Evolutionary conservation across 768 basidiomycete genomes (phyloP).

Genomic region (Chalciporus chontae): DNA sequence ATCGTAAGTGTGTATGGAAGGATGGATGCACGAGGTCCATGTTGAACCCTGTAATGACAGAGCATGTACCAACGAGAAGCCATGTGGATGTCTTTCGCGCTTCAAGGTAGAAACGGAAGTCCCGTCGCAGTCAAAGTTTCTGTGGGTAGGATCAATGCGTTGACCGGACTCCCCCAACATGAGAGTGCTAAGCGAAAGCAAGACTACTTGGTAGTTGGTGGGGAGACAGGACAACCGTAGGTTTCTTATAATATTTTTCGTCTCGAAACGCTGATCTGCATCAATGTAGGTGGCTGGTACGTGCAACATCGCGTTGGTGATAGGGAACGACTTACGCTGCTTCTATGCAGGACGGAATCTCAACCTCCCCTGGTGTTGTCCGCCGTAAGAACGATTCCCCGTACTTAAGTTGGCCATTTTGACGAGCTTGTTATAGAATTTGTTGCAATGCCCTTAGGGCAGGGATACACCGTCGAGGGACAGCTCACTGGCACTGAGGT

Average conservation of each 20-base stretch:
- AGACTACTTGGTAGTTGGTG: constrained; percentile 18
- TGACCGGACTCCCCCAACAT: constrained; percentile 17
- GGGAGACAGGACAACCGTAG: not conserved
- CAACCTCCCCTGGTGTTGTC: constrained; percentile 17
- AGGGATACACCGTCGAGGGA: constrained; percentile 22
- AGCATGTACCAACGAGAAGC: constrained; percentile 30
- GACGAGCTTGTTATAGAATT: not conserved
- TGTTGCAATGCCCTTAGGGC: constrained; percentile 25
- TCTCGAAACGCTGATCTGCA: no score
- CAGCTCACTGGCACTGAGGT: constrained; percentile 9
- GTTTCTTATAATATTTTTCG: no score
- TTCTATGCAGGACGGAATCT: constrained; percentile 18
- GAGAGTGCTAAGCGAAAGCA: constrained; percentile 10
- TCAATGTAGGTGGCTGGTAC: not conserved
- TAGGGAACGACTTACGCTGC: no score
- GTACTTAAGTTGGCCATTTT: no score
- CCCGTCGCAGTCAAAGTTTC: constrained; percentile 26
- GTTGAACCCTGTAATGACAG: not conserved
- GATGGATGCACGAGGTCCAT: no score
- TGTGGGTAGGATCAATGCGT: constrained; percentile 28
- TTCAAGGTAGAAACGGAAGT: not conserved
- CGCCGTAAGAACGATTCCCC: no score
- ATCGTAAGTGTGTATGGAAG: no score
- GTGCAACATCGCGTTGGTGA: not conserved
- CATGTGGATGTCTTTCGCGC: constrained; percentile 28